Evolutionary conservation across 2,329 filamentous ascomycete species (phyloP).

Genomic region (Clonostachys sp.): DNA sequence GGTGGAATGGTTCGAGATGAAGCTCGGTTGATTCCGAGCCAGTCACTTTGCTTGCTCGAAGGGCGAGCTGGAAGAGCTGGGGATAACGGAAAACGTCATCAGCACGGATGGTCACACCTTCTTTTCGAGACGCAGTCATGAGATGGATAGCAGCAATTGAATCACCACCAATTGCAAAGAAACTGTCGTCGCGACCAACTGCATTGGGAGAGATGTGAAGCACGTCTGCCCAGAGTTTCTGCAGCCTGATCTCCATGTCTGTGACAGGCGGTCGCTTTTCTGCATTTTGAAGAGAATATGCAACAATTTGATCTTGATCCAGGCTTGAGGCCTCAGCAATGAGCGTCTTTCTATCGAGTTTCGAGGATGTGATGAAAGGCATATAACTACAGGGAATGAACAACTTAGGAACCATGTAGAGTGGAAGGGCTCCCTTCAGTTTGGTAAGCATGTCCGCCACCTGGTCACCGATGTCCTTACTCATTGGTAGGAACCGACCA

Average conservation of each 20-base stretch:
- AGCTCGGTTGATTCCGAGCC: background rate
- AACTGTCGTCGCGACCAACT: conserved; percentile 5
- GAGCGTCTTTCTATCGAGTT: conserved; percentile 18
- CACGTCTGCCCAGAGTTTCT: conserved; percentile 20
- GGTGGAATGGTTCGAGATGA: background rate
- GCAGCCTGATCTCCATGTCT: conserved; percentile 17
- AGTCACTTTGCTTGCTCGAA: background rate
- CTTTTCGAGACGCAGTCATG: conserved; percentile 1
- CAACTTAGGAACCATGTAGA: conserved; percentile 35
- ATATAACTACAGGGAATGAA: conserved; percentile 33
- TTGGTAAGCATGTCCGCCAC: conserved; percentile 2
- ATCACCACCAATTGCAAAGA: conserved; percentile 8
- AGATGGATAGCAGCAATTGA: conserved; percentile 9
- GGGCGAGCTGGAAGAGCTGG: background rate
- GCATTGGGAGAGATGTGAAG: background rate
- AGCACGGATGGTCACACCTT: conserved; percentile 4
- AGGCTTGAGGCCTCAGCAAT: conserved; percentile 1
- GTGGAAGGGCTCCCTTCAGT: conserved; percentile 11
- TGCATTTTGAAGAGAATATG: conserved; percentile 15
- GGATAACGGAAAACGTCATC: conserved; percentile 7
- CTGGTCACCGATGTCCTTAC: background rate
- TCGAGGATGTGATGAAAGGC: conserved; percentile 34
- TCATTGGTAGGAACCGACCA: background rate
- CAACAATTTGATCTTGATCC: conserved; percentile 4
- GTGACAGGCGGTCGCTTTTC: conserved; percentile 7